These are phyloP conservation scores for Cyclotella cryptica DNA, from an alignment of 108 stramenopile species.

Conservation along the genomic window DNA sequence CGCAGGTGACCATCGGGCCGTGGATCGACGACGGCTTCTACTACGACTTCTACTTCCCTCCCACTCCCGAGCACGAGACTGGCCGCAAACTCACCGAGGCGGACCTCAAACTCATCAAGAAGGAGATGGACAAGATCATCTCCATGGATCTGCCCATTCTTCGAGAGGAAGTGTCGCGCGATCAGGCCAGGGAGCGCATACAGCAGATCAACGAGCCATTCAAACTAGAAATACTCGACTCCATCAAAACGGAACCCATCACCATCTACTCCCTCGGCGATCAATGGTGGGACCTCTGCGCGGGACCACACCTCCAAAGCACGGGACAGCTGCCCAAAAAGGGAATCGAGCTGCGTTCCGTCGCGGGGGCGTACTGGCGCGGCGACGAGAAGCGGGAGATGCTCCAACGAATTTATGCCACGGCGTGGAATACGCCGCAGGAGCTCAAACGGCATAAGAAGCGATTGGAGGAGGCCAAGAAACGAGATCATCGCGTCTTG, in stretches of 20 bases:
- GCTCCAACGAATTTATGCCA: constrained; percentile 95
- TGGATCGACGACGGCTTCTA: constrained; percentile 99
- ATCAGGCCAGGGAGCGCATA: constrained; percentile 90
- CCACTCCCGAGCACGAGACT: constrained; percentile 73
- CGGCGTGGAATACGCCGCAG: constrained; percentile 91
- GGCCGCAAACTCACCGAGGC: constrained; percentile 77
- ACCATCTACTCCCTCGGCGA: constrained; percentile 96
- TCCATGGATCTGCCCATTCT: constrained; percentile 85
- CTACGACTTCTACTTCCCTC: constrained; percentile 95
- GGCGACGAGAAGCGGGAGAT: constrained; percentile 97
- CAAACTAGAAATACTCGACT: constrained; percentile 94
- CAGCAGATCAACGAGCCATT: constrained; percentile 87
- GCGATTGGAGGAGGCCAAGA: constrained; percentile 94
- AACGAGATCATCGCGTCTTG: constrained; percentile 95
- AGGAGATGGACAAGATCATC: constrained; percentile 97
- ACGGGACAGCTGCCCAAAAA: constrained; percentile 89
- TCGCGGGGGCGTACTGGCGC: constrained; percentile 99
- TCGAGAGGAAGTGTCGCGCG: constrained; percentile 90
- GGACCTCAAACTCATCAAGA: constrained; percentile 93
- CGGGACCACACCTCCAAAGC: constrained; percentile 95
- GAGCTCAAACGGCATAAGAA: constrained; percentile 92
- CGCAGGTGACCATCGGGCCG: constrained; percentile 97
- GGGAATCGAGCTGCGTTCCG: constrained; percentile 82
- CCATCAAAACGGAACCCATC: constrained; percentile 94
- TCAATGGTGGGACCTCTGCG: constrained; percentile 99